Base-by-base conservation (phyloP, 768 basidiomycete species). In the Tylopilus sp. region DNA sequence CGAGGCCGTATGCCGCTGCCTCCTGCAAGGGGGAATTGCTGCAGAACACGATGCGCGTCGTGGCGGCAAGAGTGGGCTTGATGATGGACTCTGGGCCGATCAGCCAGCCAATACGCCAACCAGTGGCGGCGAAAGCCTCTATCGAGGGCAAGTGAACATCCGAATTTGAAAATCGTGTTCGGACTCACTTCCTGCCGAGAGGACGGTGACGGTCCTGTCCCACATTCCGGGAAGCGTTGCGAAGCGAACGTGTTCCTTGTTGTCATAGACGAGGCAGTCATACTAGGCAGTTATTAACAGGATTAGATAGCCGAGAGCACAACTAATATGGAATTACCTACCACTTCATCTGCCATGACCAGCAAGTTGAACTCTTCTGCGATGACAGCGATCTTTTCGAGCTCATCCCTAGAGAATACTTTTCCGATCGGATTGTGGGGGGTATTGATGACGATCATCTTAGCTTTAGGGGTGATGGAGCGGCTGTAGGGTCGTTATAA, bases 371-470 rank as follows among this genome's bases (percentile, higher is more conserved):
- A 86, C 71, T 98, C 91, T 64, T 91, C 83, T 4, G 95, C 94
- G 21, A 99, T 70, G 46, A 77, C 80, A 26, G 95, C 95, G 50
- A 99, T 92, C 47, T 79, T 74, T 57, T 89, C 83, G 3, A 99
- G 79, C 68, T 99, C 97, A 43, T 78, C 64, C 50, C 78, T 79
- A 6, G 85, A 88, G 68, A 97, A 98, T 31, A 98, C 92, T 70
- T 99, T 99, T 43, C 97, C 97, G n/a, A 98, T 81, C 21, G 97
- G 97, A 69, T 98, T 98, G 71, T 98, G 95, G 6, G 95, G 93
- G 2, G 95, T 98, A 70, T 97, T 98, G 59, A 97, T 75, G 57
- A 97, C 89, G 56, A 98, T 91, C 70, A 94, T 90, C 70, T 98
- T 99, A 7, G 94, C 87, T 45, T 86, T 85, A 11, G 91, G 80